Evolutionary conservation across 805 yeast genomes (phyloP), one percentile per base, ranked within the genome.

Genomic region (Ascoidea rubescens): DNA sequence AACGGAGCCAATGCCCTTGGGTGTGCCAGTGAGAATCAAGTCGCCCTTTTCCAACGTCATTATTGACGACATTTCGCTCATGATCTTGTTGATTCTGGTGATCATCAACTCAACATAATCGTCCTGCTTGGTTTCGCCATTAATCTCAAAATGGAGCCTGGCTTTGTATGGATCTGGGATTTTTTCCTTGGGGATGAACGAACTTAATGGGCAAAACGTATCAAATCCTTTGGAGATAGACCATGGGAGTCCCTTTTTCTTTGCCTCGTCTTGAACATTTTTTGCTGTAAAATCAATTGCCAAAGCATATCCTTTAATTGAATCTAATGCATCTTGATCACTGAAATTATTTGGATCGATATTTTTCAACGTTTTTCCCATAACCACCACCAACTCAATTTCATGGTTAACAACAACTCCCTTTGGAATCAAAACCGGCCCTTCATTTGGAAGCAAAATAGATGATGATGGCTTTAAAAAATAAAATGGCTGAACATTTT

Each of bases 221-320:
- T 93, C 99, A 65, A 89, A 91, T 0, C 99, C 98, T 64, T 93
- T 93, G 43, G 93, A 96, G 57, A 89, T 87, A 4, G 91, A 69
- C 99, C 99, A 93, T 4, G 99, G 99, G 51, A 91, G 73, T 1
- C 98, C 98, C 66, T 87, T 88, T 68, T 75, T 77, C 68, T 93
- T 93, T 44, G 96, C 96, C 61, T 82, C 96, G 62, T 85, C 90
- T 68, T 93, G 99, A 33, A 93, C 95, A 62, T 90, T 88, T 65
- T 99, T 78, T 0, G 96, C 98, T 5, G 99, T 93, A 75, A 93
- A 74, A 65, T 93, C 99, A 49, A 93, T 77, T 0, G 97, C 90
- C 56, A 93, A 71, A 1, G 95, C 85, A 61, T 90, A 88, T 10
- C 97, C 97, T 4, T 77, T 84, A 58, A 93, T 86, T 12, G 87